A percentile compares a stretch with the other conserved stretches of the same genome.
These are phyloP conservation scores for Ottelia alismoides DNA, from an alignment of 106 monocot species.

Conservation along the genomic window DNA sequence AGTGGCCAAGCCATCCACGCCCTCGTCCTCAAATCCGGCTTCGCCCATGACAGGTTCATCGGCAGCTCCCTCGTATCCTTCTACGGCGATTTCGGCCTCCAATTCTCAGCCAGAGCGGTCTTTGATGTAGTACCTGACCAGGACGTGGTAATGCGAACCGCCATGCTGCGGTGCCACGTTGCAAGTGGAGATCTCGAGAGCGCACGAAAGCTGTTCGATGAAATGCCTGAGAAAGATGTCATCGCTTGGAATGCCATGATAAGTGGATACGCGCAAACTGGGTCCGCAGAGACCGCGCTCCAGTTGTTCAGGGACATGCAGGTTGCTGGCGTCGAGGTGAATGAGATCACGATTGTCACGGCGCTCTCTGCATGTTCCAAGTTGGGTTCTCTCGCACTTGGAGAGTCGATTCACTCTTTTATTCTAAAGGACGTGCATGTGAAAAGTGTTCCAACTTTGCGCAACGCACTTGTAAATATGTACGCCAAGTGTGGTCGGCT, in stretches of 20 bases:
- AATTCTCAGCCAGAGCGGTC: slow-evolving; percentile 14
- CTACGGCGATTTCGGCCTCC: slow-evolving; percentile 17
- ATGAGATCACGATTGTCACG: slow-evolving; percentile 17
- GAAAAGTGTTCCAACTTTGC: slow-evolving; percentile 1
- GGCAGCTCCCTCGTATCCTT: slow-evolving; percentile 27
- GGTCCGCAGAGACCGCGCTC: slow-evolving; percentile 16
- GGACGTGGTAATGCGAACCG: slow-evolving; percentile 18
- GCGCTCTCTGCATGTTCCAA: slow-evolving; percentile 44
- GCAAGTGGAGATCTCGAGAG: slow-evolving; percentile 14
- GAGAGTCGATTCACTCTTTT: slow-evolving; percentile 33
- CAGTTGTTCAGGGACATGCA: slow-evolving; percentile 43
- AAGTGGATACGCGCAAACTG: slow-evolving; percentile 10
- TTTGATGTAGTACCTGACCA: slow-evolving; percentile 24
- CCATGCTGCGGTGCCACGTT: slow-evolving; percentile 23
- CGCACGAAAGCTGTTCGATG: slow-evolving; percentile 28
- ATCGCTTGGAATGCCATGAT: slow-evolving; percentile 56
- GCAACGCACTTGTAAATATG: slow-evolving; percentile 38
- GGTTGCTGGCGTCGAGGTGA: slow-evolving; percentile 10
- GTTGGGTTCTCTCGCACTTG: slow-evolving; percentile 20
- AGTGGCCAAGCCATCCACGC: slow-evolving; percentile 27
- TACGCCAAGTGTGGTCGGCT: slow-evolving; percentile 43
- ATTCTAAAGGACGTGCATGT: slow-evolving; percentile 5
- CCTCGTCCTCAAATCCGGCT: slow-evolving; percentile 24
- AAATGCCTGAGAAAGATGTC: slow-evolving; percentile 26
- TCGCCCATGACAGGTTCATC: slow-evolving; percentile 20